phyloP scores from a whole-genome alignment of 768 basidiomycete species.

The Psilocybe tampanensis region DNA sequence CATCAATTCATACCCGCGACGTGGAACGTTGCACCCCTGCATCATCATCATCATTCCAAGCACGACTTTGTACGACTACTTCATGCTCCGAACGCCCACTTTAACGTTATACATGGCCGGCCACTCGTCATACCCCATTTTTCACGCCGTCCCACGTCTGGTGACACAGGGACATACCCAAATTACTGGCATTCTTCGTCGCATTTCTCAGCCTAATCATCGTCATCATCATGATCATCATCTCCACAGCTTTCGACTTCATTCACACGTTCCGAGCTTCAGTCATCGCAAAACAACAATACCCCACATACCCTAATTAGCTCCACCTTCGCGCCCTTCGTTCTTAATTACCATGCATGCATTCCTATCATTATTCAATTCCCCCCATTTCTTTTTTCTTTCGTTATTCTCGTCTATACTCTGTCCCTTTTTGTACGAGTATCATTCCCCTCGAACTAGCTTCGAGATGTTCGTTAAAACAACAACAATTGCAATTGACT shows the following conservation, averaged over 20 bases:
- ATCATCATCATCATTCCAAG: slow-evolving; percentile 14
- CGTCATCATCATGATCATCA: not conserved
- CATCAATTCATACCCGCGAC: slow-evolving; percentile 26
- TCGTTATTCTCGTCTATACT: slow-evolving; percentile 10
- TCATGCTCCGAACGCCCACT: slow-evolving; percentile 6
- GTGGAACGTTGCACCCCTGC: slow-evolving; percentile 28
- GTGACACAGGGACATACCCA: slow-evolving; percentile 5
- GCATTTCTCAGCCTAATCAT: not conserved
- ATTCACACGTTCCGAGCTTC: not conserved
- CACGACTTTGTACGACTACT: slow-evolving; percentile 9
- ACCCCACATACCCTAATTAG: slow-evolving; percentile 10
- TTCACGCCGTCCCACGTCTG: slow-evolving; percentile 9
- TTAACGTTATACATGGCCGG: slow-evolving; percentile 1
- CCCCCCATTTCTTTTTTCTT: slow-evolving; percentile 6
- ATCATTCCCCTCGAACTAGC: slow-evolving; percentile 11
- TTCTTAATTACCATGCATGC: slow-evolving; percentile 19
- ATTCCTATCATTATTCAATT: slow-evolving; percentile 23
- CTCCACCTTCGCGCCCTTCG: slow-evolving; percentile 3
- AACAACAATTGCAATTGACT: slow-evolving; percentile 1
- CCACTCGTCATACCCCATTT: not conserved
- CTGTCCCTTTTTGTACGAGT: not conserved
- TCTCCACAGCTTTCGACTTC: slow-evolving; percentile 9
- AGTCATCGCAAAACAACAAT: slow-evolving; percentile 5
- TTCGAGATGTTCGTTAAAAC: slow-evolving; percentile 1
- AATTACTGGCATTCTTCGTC: slow-evolving; percentile 4